Evolutionary conservation across 495 filamentous ascomycete genomes (phyloP).

Genomic region (Hypomontagnella submonticulosa): DNA sequence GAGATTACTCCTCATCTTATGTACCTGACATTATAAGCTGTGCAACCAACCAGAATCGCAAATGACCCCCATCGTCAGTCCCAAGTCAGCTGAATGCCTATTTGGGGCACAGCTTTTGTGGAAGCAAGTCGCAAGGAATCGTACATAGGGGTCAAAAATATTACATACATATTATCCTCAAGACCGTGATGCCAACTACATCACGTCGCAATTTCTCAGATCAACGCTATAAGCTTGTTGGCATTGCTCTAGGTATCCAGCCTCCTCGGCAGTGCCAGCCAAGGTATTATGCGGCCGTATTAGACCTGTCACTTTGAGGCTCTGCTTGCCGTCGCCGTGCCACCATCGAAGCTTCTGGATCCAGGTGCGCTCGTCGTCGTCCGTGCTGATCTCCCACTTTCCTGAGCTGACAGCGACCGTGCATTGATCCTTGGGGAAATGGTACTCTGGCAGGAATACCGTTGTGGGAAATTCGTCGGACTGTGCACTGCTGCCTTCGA

Average conservation of each 20-base stretch:
- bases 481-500: conserved; percentile 64
- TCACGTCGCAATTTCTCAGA: conserved; percentile 52
- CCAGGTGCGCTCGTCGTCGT: conserved; percentile 72
- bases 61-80: conserved; percentile 8
- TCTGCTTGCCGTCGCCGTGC: conserved; percentile 87
- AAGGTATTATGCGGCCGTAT: conserved; percentile 58
- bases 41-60: conserved; percentile 20
- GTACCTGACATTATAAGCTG: conserved; percentile 22
- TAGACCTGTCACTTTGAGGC: conserved; percentile 79
- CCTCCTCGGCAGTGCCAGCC: conserved; percentile 54
- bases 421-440: conserved; percentile 81
- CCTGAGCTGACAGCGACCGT: conserved; percentile 81
- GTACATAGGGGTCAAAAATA: neutral
- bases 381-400: conserved; percentile 84
- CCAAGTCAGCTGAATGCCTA: conserved; percentile 1
- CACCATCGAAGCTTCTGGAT: conserved; percentile 87
- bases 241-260: conserved; percentile 60
- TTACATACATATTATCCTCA: conserved; percentile 5
- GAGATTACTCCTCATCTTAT: conserved; percentile 30
- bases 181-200: conserved; percentile 46
- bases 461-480: conserved; percentile 76
- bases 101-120: neutral
- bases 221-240: conserved; percentile 52
- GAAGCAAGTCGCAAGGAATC: conserved; percentile 5
- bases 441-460: conserved; percentile 90